Evolutionary conservation across 2,329 filamentous ascomycete species (phyloP).

Genomic region (Meredithiella fracta): DNA sequence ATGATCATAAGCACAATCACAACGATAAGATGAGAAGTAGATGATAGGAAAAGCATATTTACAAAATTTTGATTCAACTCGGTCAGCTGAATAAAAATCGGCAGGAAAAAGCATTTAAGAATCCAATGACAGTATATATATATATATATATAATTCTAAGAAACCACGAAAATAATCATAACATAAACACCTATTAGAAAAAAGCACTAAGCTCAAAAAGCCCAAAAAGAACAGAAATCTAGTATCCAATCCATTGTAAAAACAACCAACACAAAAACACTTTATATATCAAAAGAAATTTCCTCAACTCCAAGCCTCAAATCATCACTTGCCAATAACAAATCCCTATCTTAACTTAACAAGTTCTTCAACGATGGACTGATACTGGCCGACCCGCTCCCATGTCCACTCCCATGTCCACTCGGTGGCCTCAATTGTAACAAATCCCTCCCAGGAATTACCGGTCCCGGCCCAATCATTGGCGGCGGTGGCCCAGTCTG

Average conservation of each 20-base stretch:
- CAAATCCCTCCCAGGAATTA: neutral
- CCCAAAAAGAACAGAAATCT: neutral
- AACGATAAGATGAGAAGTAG: neutral
- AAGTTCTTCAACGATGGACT: slow-evolving; percentile 62
- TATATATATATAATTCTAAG: no score
- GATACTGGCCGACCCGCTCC: slow-evolving; percentile 40
- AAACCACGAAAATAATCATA: no score
- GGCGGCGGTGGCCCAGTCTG: neutral
- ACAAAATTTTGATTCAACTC: no score
- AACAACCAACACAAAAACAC: neutral
- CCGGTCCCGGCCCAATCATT: neutral
- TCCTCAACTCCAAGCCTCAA: no score
- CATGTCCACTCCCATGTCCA: slow-evolving; percentile 31
- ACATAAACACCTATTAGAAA: neutral
- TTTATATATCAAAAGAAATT: neutral
- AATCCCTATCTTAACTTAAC: slow-evolving; percentile 33
- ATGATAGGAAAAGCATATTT: no score
- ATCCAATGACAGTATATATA: no score
- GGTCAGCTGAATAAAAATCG: no score
- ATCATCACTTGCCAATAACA: no score
- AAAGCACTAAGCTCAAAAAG: neutral
- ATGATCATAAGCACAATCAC: neutral
- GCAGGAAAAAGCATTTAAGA: no score
- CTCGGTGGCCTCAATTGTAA: slow-evolving; percentile 32
- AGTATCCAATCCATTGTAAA: neutral